Base-by-base conservation (phyloP, 1,284 basidiomycete genomes). In the Cutaneotrichosporon cutaneum region DNA sequence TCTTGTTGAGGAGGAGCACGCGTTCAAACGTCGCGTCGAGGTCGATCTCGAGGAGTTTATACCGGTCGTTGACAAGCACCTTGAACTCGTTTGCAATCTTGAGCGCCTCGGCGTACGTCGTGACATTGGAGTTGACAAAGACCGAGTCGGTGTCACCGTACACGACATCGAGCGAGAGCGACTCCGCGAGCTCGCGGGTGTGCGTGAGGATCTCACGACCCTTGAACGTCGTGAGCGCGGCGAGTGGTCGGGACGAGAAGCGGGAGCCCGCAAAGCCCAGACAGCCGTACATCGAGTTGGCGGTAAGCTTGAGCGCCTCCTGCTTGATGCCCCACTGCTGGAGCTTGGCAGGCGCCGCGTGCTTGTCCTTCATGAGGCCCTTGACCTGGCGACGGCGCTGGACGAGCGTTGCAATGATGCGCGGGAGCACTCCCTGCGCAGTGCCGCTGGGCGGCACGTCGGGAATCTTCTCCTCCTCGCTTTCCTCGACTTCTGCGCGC, bases 231-330 rank as follows among this genome's bases (percentile, higher is more conserved):
- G 94, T 98, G 58, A 99, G 85, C 48, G 95, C 93, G 8, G 96
- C 96, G 16, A 99, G 86, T 0, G 94, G 93, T 39, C 92, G 86
- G n/a, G 95, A 96, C 70, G 94, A 97, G 83, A 99, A 99, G 53
- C 96, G 84, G 21, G 94, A 97, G 68, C 94, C 91, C 74, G 95
- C 92, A 77, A 98, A 99, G 58, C 96, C 96, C 32, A 99, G 88
- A 84, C 96, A 99, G 24, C 96, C 96, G 79, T 99, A 99, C 95
- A 99, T 99, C 83, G 92, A 95, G 83, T 99, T 99, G 63, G 96
- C 96, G 1, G 95, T 99, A 56, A 99, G 87, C 82, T 99, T 99
- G 62, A 99, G 83, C 6, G 96, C 96, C 76, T 92, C 88, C 75
- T 99, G 96, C 77, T 94, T 95, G 82, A 99, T 97, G 73, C 99